Conservation (phyloP, 768 basidiomycete genomes). For the Coprinopsis sp. region DNA sequence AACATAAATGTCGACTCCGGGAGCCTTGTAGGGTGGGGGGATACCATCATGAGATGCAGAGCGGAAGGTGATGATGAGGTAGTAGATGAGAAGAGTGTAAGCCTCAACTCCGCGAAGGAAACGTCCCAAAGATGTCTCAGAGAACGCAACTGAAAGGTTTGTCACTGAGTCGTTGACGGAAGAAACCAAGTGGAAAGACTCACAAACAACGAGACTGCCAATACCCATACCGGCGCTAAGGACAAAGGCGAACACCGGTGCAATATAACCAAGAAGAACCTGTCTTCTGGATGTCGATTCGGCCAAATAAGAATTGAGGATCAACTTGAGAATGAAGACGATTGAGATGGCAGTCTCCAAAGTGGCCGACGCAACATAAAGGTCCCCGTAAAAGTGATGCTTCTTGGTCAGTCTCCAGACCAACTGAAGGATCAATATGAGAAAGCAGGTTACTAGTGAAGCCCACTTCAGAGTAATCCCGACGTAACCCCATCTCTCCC, state of each 20-base stretch:
- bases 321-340: conserved; percentile 58
- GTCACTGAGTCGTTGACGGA: neutral
- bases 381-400: conserved; percentile 34
- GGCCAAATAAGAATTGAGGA: conserved; percentile 51
- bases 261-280: conserved; percentile 41
- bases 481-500: conserved; percentile 58
- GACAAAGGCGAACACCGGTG: conserved; percentile 47
- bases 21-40: too few species aligned
- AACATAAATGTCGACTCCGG: too few species aligned
- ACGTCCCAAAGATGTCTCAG: conserved; percentile 66
- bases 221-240: conserved; percentile 50
- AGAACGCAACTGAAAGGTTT: conserved; percentile 49
- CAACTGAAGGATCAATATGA: conserved; percentile 54
- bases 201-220: conserved; percentile 54
- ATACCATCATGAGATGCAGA: neutral
- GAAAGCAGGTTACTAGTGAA: conserved; percentile 40
- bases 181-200: conserved; percentile 27
- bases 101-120: conserved; percentile 59
- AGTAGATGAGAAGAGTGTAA: conserved; percentile 57
- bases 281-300: conserved; percentile 35
- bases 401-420: conserved; percentile 50
- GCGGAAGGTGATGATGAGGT: conserved; percentile 44
- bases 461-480: conserved; percentile 51
- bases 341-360: conserved; percentile 55
- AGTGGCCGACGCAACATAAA: conserved; percentile 56